Evolutionary conservation across 1,284 basidiomycete species (phyloP), one percentile per base, ranked within the genome.

Genomic region (Megacollybia platyphylla): DNA sequence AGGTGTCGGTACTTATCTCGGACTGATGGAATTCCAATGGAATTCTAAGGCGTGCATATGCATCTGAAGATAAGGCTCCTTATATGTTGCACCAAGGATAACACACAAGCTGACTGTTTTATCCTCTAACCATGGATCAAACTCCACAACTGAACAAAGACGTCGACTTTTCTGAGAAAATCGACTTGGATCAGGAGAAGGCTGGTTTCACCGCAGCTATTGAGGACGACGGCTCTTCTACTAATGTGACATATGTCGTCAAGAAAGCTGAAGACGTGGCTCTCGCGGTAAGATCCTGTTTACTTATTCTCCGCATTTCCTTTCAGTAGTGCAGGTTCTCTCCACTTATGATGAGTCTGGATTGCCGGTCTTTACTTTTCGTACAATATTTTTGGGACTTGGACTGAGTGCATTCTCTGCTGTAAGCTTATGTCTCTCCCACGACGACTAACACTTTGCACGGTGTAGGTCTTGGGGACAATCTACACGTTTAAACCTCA

Each of bases 401-500:
- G 69, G 70, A 3, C 52, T 73, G 8, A 68, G 68, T 44, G 65
- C 64, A 5, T 69, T 78, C 48, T 64, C 69, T 15, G 58, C 71
- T 9, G 73, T 66, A 38, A 51, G 60, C 48, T 46, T 51, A 36
- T 28, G 15, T 31, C 41, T 50, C 50, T 45, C 49, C n/a, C 35
- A 37, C 26, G 18, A 10, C 15, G 29, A 36, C 26, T 11, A 13
- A 28, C 41, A 11, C 34, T 36, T 13, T 43, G 15, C 6, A 24
- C 39, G 7, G 28, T 18, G 7, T 15, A 62, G 60, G 63, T 70
- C 3, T 57, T 72, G 15, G 61, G 63, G 0, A 71, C 70, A 3
- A 73, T 73, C 43, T 73, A 72, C 48, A 73, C 68, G 5, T 74
- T 72, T 59, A 72, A 71, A 63, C 69, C 70, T 7, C 65, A 76